Evolutionary conservation across 352 stramenopile genomes (phyloP).

Genomic region (Globisporangium heterothallicum): DNA sequence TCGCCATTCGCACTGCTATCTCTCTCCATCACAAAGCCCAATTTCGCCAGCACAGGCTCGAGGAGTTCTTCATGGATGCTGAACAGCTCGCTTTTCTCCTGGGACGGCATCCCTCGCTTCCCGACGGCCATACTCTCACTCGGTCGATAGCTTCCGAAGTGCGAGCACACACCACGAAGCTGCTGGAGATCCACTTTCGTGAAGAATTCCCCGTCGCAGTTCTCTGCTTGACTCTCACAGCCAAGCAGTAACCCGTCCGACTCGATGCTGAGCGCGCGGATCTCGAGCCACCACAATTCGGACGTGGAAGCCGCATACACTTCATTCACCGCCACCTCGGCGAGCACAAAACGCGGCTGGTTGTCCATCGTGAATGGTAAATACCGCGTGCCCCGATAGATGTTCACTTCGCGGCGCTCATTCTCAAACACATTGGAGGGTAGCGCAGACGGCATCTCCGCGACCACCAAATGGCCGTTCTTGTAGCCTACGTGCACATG

Average conservation of each 20-base stretch:
- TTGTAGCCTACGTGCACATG: slow-evolving; percentile 60
- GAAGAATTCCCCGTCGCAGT: background rate
- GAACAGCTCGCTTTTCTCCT: slow-evolving; percentile 31
- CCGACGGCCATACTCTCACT: slow-evolving; percentile 26
- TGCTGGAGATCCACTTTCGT: slow-evolving; percentile 34
- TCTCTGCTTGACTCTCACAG: background rate
- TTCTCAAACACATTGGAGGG: slow-evolving; percentile 4
- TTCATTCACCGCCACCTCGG: slow-evolving; percentile 50
- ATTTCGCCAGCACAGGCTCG: slow-evolving; percentile 29
- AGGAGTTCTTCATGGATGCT: slow-evolving; percentile 52
- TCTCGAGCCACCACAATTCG: slow-evolving; percentile 59
- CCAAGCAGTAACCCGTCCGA: slow-evolving; percentile 1
- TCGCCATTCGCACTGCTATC: background rate
- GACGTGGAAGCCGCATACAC: slow-evolving; percentile 41
- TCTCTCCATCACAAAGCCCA: slow-evolving; percentile 16
- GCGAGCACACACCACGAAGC: slow-evolving; percentile 26
- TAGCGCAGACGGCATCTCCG: slow-evolving; percentile 18
- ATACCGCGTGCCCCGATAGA: slow-evolving; percentile 50
- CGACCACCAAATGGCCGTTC: slow-evolving; percentile 57
- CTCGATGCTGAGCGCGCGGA: slow-evolving; percentile 31
- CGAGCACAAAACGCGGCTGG: slow-evolving; percentile 9
- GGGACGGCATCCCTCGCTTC: background rate
- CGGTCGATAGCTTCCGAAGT: slow-evolving; percentile 47
- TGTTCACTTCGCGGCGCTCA: slow-evolving; percentile 22
- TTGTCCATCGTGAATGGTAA: slow-evolving; percentile 7